Base-by-base conservation (phyloP, 1,139 yeast species). In the Taiozyma sp. region DNA sequence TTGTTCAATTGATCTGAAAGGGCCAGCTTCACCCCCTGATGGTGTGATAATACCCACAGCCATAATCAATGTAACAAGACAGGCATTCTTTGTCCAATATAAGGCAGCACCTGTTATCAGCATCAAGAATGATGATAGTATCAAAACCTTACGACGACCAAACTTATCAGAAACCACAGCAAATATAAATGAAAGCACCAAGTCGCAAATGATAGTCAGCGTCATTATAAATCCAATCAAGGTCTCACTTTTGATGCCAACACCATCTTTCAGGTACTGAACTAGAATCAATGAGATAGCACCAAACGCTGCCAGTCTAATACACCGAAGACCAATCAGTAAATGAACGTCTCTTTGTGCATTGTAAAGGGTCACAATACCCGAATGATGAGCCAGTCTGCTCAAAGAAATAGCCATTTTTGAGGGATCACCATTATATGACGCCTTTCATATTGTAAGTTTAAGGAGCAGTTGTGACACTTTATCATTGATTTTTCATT, bases 11-110 rank as follows among this genome's bases (percentile, higher is more conserved):
- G 95, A 83, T 64, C 89, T 85, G 69, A 91, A 91, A 0, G 97
- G 97, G 0, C 97, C 97, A 0, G 93, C 89, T 65, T 91, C 97
- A 59, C 85, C 91, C 19, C 97, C 96, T 19, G 91, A 81, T 0
- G 97, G 96, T 1, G 96, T 89, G 5, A 91, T 86, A 14, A 91
- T 89, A 32, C 89, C 89, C 46, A 81, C 54, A 10, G 76, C 71
- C 8, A 87, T 83, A 1, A 96, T 93, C 6, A 76, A 32, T 24
- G 89, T 71, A 45, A 91, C 71, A 0, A 84, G 52, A 60, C 71
- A 68, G 63, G 74, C 86, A 60, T 80, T 79, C 22, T 80, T 65
- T 41, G 75, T 69, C 39, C 69, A 68, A 19, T 84, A 79, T 65
- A 91, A 88, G 0, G 79, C 75, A 1, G 79, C 54, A 1, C 97